Evolutionary conservation across 768 basidiomycete genomes (phyloP), one percentile per base, ranked within the genome.

Genomic region (Mycena filopes): DNA sequence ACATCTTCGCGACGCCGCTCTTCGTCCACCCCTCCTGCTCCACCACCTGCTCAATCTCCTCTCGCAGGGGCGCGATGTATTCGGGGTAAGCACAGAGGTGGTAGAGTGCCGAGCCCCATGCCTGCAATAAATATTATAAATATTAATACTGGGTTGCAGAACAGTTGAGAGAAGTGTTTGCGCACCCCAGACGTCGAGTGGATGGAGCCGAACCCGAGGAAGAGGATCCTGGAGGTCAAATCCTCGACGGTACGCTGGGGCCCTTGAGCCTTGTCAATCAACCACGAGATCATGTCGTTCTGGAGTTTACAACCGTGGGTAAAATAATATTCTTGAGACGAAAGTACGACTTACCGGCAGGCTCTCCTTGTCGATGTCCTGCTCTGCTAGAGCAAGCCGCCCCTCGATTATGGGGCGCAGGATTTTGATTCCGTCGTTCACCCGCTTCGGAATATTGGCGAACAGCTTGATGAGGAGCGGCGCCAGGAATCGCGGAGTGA

Each of bases 1-100:
- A 33, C 62, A 63, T 63, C 31, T 56, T 48, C 21, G 43, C 15
- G 48, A 56, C n/a, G 2, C 29, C 53, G 25, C 26, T 29, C 28
- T 54, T 53, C n/a, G 62, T 55, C 62, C 62, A 63, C 16, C 62
- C 62, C 10, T 63, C 36, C 28, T 56, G n/a, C 31, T 33, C 26
- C 12, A 57, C 40, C 20, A 63, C 41, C 26, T 21, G 20, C 11
- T 41, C 46, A 29, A 63, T 75, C 65, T 84, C 83, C 42, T 84
- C 74, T n/a, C 81, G 76, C 4, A 83, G 71, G 0, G 77, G 73
- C 33, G 69, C 68, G 2, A 75, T 53, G 47, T 71, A 77, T 55
- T 81, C 69, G 8, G 80, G 79, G 31, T 76, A 55, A 0, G 76
- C 75, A 4, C 77, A 78, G 7, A 83, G 73, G 36, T 73, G 58